These are phyloP conservation scores for Takashimella tepidaria DNA, from an alignment of 1,284 basidiomycete species.

Conservation along the genomic window DNA sequence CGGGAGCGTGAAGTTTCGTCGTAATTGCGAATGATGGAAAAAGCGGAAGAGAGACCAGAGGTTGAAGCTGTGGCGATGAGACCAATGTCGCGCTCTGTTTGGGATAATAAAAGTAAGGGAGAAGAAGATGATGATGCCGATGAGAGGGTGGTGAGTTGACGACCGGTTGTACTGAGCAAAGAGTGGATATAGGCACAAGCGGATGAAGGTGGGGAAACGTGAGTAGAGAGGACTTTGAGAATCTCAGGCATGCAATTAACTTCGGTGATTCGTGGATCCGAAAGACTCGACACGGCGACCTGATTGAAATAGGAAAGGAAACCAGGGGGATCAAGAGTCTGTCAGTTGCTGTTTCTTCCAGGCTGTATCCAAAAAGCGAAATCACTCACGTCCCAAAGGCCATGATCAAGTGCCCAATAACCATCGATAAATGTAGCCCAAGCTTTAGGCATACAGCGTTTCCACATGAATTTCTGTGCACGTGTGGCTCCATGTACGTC, in stretches of 20 bases:
- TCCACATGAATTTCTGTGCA: slow-evolving; percentile 28
- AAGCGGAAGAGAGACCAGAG: slow-evolving; percentile 23
- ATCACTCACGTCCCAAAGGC: slow-evolving; percentile 27
- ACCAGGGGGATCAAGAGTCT: not conserved
- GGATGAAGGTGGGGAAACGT: slow-evolving; percentile 27
- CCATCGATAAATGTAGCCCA: slow-evolving; percentile 42
- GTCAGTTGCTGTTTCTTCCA: too few relatives aligned
- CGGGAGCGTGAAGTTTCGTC: slow-evolving; percentile 6
- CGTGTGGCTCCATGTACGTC: slow-evolving; percentile 2
- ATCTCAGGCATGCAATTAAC: slow-evolving; percentile 39
- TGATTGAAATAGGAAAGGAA: slow-evolving; percentile 2
- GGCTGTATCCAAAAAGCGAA: not conserved
- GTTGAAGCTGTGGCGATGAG: slow-evolving; percentile 24
- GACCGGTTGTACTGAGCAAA: slow-evolving; percentile 21
- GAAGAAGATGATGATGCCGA: slow-evolving; percentile 5
- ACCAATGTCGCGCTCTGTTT: slow-evolving; percentile 19
- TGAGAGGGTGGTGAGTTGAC: not conserved
- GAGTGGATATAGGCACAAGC: slow-evolving; percentile 25
- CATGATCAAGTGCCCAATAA: slow-evolving; percentile 42
- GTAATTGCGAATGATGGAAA: slow-evolving; percentile 20
- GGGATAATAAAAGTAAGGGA: slow-evolving; percentile 2
- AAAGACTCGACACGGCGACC: slow-evolving; percentile 23
- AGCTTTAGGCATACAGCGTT: slow-evolving; percentile 30
- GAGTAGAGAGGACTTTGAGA: slow-evolving; percentile 26
- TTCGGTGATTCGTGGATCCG: slow-evolving; percentile 33